Conservation (phyloP, 805 yeast genomes). For the Kurtzmaniella cleridarum region DNA sequence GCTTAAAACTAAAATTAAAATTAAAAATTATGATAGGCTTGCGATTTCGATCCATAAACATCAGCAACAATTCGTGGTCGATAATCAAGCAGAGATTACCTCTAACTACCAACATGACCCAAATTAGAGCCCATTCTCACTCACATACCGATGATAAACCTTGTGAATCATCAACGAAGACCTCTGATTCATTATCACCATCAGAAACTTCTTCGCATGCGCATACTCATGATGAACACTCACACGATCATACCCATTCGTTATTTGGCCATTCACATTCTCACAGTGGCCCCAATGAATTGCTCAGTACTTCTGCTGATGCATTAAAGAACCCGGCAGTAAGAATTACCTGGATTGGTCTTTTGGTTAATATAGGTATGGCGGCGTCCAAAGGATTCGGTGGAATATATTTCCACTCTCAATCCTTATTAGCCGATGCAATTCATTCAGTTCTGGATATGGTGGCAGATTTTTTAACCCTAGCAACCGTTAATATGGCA, state of each 20-base stretch:
- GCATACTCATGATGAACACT: conserved; percentile 5
- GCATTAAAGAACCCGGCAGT: conserved; percentile 70
- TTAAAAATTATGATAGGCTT: no score
- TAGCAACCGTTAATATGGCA: conserved; percentile 81
- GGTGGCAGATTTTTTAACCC: conserved; percentile 82
- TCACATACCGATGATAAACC: conserved; percentile 5
- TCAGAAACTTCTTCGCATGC: conserved; percentile 1
- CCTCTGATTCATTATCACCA: no score
- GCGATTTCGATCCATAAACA: no score
- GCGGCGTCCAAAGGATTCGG: conserved; percentile 85
- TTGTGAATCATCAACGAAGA: background rate
- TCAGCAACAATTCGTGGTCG: no score
- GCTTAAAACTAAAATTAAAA: no score
- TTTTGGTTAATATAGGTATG: conserved; percentile 77
- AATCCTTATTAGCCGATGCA: conserved; percentile 90
- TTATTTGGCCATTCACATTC: conserved; percentile 35
- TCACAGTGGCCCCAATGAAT: conserved; percentile 41
- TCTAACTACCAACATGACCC: no score
- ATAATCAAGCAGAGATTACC: no score
- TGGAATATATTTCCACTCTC: conserved; percentile 90
- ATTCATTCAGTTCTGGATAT: conserved; percentile 89
- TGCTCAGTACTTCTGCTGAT: conserved; percentile 21
- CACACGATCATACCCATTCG: conserved; percentile 14
- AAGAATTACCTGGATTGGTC: conserved; percentile 88
- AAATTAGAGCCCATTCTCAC: conserved; percentile 3